A percentile compares a stretch with the other conserved stretches of the same genome.
Conservation (phyloP, 352 stramenopile species). For the Thalassiosira livingstoniorum region DNA sequence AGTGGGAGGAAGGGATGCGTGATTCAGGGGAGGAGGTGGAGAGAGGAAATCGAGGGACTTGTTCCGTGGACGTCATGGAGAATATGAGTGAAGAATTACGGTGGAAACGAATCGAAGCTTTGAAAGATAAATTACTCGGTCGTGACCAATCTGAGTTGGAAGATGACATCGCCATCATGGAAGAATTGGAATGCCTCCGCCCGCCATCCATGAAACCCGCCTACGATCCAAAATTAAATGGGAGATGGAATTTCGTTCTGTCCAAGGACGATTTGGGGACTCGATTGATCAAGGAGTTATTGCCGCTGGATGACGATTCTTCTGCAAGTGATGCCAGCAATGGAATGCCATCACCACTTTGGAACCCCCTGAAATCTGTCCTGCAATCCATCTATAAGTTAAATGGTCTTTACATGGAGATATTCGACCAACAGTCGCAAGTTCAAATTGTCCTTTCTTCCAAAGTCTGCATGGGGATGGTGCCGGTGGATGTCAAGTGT, state of each 20-base stretch:
- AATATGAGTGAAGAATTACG: conserved; percentile 24
- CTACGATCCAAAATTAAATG: conserved; percentile 38
- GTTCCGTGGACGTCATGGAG: conserved; percentile 11
- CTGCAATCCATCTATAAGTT: conserved; percentile 31
- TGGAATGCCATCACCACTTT: conserved; percentile 9
- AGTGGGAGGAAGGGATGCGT: conserved; percentile 18
- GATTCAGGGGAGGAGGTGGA: too few relatives aligned
- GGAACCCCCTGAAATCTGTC: conserved; percentile 12
- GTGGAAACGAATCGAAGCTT: conserved; percentile 26
- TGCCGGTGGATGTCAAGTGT: conserved; percentile 37
- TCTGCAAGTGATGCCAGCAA: too few relatives aligned
- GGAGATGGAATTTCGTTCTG: conserved; percentile 45
- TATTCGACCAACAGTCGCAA: conserved; percentile 42
- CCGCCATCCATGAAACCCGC: conserved; percentile 28
- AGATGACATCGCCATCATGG: conserved; percentile 35
- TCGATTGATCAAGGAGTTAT: conserved; percentile 36
- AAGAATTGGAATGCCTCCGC: conserved; percentile 36
- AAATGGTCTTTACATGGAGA: conserved; percentile 45
- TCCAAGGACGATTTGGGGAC: conserved; percentile 47
- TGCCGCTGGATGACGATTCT: conserved; percentile 13
- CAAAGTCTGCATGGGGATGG: conserved; percentile 22
- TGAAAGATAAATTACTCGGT: conserved; percentile 27
- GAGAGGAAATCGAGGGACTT: conserved; percentile 7
- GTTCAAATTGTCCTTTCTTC: conserved; percentile 45
- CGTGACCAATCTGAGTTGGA: conserved; percentile 4